Base-by-base conservation (phyloP, 202 grass and related monocot species). In the Musa balbisiana region DNA sequence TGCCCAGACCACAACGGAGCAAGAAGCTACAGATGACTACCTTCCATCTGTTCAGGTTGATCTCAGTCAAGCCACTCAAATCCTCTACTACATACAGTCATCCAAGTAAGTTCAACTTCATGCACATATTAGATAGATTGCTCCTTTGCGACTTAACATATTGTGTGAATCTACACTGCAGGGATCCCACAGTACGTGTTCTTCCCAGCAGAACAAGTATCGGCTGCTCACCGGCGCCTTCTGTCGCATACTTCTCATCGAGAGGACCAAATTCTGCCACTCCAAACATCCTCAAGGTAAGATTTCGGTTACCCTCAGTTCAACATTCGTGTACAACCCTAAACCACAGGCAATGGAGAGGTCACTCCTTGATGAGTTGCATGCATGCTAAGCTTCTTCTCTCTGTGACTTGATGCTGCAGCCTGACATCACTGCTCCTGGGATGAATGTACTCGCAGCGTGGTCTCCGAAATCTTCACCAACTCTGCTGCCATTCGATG, bases 21-120 rank as follows among this genome's bases (percentile, higher is more conserved):
- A 62, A 22, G 76, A 66, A 64, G 79, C 64, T 56, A 88, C 93
- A 76, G 94, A 93, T 59, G 90, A 81, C 76, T 79, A 89, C 83
- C 76, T 83, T 53, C 94, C 88, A 21, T 91, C 91, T 13, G 82
- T 92, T 75, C 80, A 94, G 70, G 89, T 98, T 3, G 87, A 98
- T 69, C 86, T 98, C 14, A 58, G 64, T 72, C 91, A 91, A 81
- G 94, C 84, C 81, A 98, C 91, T 49, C 81, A 75, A 58, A 94
- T 98, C 78, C 83, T 92, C 51, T 9, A 87, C 79, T 98, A 94
- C 83, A 98, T 98, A 78, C 87, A 49, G 74, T 75, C 64, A 12
- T 66, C 75, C 58, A 52, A 76, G 85, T 93, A 84, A 43, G 33
- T 43, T 43, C 33, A 8, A 8, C 33, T 43, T 8, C 4, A 6